Evolutionary conservation across 2,329 filamentous ascomycete species (phyloP).

Genomic region (Ophiostoma populinum): DNA sequence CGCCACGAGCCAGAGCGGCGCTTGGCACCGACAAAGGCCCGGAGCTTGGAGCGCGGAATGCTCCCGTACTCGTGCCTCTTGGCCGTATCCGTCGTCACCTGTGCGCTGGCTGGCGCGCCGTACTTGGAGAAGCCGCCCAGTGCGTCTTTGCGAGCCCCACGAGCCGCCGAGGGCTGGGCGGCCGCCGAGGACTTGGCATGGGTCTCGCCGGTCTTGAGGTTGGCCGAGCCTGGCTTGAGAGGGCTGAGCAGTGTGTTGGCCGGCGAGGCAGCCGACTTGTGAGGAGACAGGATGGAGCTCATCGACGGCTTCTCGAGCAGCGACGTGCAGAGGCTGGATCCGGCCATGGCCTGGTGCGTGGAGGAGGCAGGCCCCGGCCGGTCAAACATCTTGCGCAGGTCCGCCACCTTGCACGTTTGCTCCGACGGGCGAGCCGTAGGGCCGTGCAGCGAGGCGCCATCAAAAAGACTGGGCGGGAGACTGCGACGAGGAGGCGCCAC

Average conservation of each 20-base stretch:
- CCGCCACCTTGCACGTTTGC: neutral
- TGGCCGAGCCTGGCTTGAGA: neutral
- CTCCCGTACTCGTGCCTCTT: neutral
- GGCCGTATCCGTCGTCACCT: neutral
- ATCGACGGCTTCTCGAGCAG: no score
- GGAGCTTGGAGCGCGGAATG: conserved; percentile 1
- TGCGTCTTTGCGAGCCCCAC: no score
- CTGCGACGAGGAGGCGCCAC: neutral
- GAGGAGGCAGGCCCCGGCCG: neutral
- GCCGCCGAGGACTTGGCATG: neutral
- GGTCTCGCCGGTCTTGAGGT: neutral
- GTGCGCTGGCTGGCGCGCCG: no score
- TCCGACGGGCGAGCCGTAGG: neutral
- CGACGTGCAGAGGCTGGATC: no score
- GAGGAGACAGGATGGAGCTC: neutral
- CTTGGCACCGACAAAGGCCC: conserved; percentile 1
- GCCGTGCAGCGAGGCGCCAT: no score
- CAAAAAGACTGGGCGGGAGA: no score
- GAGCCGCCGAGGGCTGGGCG: no score
- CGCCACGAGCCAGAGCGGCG: conserved; percentile 3
- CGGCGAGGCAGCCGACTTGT: no score
- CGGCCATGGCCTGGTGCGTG: no score
- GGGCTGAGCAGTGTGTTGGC: neutral
- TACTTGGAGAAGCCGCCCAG: no score
- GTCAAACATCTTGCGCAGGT: conserved; percentile 5